These are phyloP conservation scores for Fusarium sterilihyphosum DNA, from an alignment of 2,329 filamentous ascomycete species.

Conservation along the genomic window DNA sequence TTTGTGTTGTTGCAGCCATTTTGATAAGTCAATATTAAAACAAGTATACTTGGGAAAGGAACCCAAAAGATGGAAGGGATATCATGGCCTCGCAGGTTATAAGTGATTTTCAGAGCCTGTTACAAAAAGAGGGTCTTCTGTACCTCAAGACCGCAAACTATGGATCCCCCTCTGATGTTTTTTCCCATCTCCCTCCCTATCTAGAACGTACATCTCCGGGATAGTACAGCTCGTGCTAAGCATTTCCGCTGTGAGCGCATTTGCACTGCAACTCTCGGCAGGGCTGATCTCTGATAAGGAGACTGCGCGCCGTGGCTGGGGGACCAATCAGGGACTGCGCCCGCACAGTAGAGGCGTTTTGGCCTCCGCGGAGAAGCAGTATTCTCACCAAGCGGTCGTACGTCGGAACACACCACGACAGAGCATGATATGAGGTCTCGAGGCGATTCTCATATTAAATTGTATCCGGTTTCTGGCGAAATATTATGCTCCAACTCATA, in stretches of 20 bases:
- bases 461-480: conserved; percentile 11
- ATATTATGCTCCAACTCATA: neutral
- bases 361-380: conserved; percentile 37
- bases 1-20: conserved; percentile 49
- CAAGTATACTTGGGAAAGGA: neutral
- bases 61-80: neutral
- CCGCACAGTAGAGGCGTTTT: neutral
- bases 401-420: conserved; percentile 33
- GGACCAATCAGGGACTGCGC: conserved; percentile 31
- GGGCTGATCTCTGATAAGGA: conserved; percentile 40
- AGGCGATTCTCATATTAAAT: conserved; percentile 17
- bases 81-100: conserved; percentile 23
- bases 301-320: neutral
- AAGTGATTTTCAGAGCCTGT: conserved; percentile 20
- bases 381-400: conserved; percentile 27
- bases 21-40: neutral
- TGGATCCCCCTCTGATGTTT: conserved; percentile 13
- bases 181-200: conserved; percentile 32
- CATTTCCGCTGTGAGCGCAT: conserved; percentile 37
- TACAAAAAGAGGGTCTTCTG: conserved; percentile 22
- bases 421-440: conserved; percentile 22
- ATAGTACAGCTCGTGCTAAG: neutral
- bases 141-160: conserved; percentile 13
- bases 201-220: conserved; percentile 40
- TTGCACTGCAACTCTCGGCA: conserved; percentile 12